Evolutionary conservation across 495 filamentous ascomycete species (phyloP).

Genomic region (Pseudevernia furfuracea): DNA sequence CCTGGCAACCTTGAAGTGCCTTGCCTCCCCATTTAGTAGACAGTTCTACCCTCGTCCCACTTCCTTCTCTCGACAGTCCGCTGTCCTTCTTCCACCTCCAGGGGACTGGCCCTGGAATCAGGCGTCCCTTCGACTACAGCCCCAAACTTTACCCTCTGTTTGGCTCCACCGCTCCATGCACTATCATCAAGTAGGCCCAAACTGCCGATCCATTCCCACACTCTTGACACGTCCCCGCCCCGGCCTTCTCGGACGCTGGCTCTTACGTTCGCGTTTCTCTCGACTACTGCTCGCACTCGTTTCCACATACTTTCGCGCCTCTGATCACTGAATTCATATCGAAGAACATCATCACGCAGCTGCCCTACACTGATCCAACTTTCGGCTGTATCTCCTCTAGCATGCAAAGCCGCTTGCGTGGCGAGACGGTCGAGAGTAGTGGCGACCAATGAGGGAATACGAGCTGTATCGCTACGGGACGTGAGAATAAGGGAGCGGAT

Average conservation of each 20-base stretch:
- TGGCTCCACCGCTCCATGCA: slow-evolving; percentile 21
- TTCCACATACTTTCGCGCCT: slow-evolving; percentile 74
- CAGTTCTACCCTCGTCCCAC: slow-evolving; percentile 58
- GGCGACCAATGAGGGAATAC: slow-evolving; percentile 71
- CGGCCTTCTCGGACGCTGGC: slow-evolving; percentile 73
- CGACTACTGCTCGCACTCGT: slow-evolving; percentile 72
- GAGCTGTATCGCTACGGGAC: slow-evolving; percentile 54
- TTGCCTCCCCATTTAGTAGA: slow-evolving; percentile 40
- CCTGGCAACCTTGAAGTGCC: neutral
- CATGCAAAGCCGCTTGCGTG: slow-evolving; percentile 67
- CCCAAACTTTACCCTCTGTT: slow-evolving; percentile 31
- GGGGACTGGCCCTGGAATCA: slow-evolving; percentile 67
- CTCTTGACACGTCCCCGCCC: slow-evolving; percentile 76
- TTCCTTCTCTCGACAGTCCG: slow-evolving; percentile 35
- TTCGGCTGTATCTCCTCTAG: slow-evolving; percentile 58
- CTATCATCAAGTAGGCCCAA: slow-evolving; percentile 35
- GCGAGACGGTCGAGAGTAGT: slow-evolving; percentile 75
- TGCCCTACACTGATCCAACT: slow-evolving; percentile 78
- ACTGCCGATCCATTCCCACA: slow-evolving; percentile 94
- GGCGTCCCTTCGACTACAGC: slow-evolving; percentile 55
- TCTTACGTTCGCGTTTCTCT: slow-evolving; percentile 87
- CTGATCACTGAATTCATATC: slow-evolving; percentile 66
- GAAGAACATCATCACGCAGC: slow-evolving; percentile 81
- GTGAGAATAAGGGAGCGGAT: slow-evolving; percentile 47
- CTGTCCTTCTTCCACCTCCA: slow-evolving; percentile 23